Evolutionary conservation across 352 stramenopile genomes (phyloP).

Genomic region (Globisporangium nunn): DNA sequence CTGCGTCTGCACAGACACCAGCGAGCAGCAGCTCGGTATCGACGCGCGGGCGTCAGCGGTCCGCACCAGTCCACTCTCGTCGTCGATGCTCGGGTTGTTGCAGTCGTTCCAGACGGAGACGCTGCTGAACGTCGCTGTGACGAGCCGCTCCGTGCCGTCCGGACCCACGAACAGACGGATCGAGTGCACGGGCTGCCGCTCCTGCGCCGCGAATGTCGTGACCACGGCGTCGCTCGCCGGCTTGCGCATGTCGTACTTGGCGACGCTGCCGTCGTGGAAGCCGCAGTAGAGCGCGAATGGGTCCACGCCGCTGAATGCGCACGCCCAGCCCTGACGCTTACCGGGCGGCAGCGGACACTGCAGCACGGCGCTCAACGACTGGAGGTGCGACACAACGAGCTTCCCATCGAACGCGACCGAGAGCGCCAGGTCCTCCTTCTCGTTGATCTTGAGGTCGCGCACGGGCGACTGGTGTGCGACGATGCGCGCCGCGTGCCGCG

Average conservation of each 20-base stretch:
- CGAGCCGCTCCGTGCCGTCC: slow-evolving; percentile 25
- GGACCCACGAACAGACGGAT: slow-evolving; percentile 25
- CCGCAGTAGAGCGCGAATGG: slow-evolving; percentile 42
- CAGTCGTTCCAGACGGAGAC: slow-evolving; percentile 36
- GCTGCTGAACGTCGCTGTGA: slow-evolving; percentile 32
- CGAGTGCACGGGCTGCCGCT: slow-evolving; percentile 49
- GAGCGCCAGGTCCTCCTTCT: slow-evolving; percentile 23
- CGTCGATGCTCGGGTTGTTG: slow-evolving; percentile 4
- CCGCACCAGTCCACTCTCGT: not conserved
- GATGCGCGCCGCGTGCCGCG: slow-evolving; percentile 22
- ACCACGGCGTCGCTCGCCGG: slow-evolving; percentile 20
- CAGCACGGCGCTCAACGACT: slow-evolving; percentile 31
- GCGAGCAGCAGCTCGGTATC: slow-evolving; percentile 27
- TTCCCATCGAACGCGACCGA: slow-evolving; percentile 61
- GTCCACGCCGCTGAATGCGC: slow-evolving; percentile 29
- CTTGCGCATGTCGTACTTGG: slow-evolving; percentile 47
- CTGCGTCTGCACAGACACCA: slow-evolving; percentile 19
- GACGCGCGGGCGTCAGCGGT: slow-evolving; percentile 15
- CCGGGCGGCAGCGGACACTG: slow-evolving; percentile 26
- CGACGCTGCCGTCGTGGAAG: slow-evolving; percentile 42
- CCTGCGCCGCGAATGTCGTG: slow-evolving; percentile 23
- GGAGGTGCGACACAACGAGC: slow-evolving; percentile 37
- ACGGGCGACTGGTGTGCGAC: slow-evolving; percentile 35
- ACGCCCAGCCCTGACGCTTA: slow-evolving; percentile 51
- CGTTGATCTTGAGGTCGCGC: slow-evolving; percentile 47